phyloP scores from a whole-genome alignment of 495 filamentous ascomycete genomes.

The Halenospora varia region DNA sequence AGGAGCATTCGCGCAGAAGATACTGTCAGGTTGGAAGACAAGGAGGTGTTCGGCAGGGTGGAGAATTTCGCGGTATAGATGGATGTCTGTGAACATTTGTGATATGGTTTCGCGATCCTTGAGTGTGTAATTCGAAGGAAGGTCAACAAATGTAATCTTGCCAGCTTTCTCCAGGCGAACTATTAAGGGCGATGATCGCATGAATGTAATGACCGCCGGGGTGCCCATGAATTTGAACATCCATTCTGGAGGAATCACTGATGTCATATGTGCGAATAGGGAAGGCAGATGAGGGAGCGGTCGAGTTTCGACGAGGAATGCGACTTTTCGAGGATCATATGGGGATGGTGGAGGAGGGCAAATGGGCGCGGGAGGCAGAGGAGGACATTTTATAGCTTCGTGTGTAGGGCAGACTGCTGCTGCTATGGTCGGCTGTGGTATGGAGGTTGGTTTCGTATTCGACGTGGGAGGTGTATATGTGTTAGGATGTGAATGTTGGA shows the following conservation, averaged over 20 bases:
- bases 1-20: slow-evolving; percentile 19
- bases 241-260: slow-evolving; percentile 23
- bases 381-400: neutral
- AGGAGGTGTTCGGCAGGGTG: slow-evolving; percentile 23
- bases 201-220: neutral
- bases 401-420: neutral
- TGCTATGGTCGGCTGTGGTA: neutral
- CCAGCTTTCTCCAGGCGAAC: slow-evolving; percentile 5
- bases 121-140: slow-evolving; percentile 18
- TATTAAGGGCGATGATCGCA: slow-evolving; percentile 9
- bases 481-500: neutral
- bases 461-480: too few relatives aligned
- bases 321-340: slow-evolving; percentile 26
- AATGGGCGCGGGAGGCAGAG: neutral
- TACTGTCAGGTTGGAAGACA: slow-evolving; percentile 24
- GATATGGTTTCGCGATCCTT: slow-evolving; percentile 16
- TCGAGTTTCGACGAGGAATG: slow-evolving; percentile 24
- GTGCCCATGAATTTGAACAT: slow-evolving; percentile 22
- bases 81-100: slow-evolving; percentile 20
- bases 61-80: slow-evolving; percentile 18
- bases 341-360: slow-evolving; percentile 19
- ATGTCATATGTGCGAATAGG: slow-evolving; percentile 21
- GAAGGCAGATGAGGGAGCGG: slow-evolving; percentile 20
- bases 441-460: neutral
- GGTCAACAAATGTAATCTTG: slow-evolving; percentile 11